These are phyloP conservation scores for Saccharomycopsis sp. DNA, from an alignment of 805 yeast genomes.

Conservation along the genomic window DNA sequence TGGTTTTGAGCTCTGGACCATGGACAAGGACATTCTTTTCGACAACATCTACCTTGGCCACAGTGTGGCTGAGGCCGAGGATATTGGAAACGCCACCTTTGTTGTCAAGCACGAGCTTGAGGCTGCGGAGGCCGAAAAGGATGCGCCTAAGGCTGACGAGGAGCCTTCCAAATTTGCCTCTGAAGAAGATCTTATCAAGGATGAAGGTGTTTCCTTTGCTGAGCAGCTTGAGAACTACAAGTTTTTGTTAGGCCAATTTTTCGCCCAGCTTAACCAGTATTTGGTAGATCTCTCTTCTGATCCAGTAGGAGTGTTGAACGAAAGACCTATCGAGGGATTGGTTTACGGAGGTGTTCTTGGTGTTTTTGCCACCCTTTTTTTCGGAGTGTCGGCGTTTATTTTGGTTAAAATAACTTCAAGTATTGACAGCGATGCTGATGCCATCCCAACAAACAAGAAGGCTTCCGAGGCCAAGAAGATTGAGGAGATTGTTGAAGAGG, in stretches of 20 bases:
- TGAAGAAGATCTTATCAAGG: slow-evolving; percentile 33
- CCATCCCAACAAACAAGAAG: slow-evolving; percentile 1
- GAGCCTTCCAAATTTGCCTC: slow-evolving; percentile 34
- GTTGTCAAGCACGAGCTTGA: slow-evolving; percentile 48
- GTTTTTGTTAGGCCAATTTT: slow-evolving; percentile 13
- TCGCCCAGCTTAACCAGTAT: slow-evolving; percentile 29
- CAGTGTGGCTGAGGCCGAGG: slow-evolving; percentile 76
- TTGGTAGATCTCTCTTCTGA: slow-evolving; percentile 35
- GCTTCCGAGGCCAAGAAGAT: neutral
- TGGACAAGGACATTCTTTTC: slow-evolving; percentile 67
- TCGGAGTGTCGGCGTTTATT: slow-evolving; percentile 38
- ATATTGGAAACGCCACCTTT: slow-evolving; percentile 72
- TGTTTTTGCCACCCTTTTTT: slow-evolving; percentile 33
- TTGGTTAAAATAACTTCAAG: slow-evolving; percentile 18
- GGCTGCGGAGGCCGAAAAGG: slow-evolving; percentile 34
- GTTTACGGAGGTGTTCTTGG: slow-evolving; percentile 40
- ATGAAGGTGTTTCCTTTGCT: neutral
- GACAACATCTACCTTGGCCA: slow-evolving; percentile 85
- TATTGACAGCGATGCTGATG: slow-evolving; percentile 16
- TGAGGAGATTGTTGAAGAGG: neutral
- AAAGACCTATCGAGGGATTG: slow-evolving; percentile 45
- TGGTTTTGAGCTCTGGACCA: slow-evolving; percentile 88
- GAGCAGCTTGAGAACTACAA: neutral
- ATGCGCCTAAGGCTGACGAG: slow-evolving; percentile 38
- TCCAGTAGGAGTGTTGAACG: slow-evolving; percentile 39